Conservation (phyloP, 2,329 filamentous ascomycete genomes). For the Rugonectria rugulosa region DNA sequence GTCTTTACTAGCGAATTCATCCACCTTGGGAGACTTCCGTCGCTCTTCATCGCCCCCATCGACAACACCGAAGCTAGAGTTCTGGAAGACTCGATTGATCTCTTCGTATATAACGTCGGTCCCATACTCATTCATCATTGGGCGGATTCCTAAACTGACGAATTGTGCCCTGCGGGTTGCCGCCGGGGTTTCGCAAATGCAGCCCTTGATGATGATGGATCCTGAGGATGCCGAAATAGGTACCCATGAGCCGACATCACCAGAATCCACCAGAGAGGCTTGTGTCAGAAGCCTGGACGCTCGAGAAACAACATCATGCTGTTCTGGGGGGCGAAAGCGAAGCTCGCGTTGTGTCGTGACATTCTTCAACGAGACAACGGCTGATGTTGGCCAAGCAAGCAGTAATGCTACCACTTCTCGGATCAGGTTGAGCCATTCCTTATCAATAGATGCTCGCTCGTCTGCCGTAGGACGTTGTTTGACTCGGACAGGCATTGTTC, state of each 20-base stretch:
- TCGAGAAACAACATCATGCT: conserved; percentile 30
- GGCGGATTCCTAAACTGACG: conserved; percentile 77
- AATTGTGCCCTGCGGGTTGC: conserved; percentile 81
- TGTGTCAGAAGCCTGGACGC: conserved; percentile 67
- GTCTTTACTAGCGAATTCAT: conserved; percentile 59
- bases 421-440: conserved; percentile 71
- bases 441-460: conserved; percentile 60
- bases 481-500: conserved; percentile 87
- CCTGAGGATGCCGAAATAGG: conserved; percentile 71
- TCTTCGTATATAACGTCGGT: conserved; percentile 76
- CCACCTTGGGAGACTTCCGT: conserved; percentile 46
- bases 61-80: conserved; percentile 76
- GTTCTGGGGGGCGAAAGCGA: conserved; percentile 44
- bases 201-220: conserved; percentile 70
- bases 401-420: conserved; percentile 68
- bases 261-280: conserved; percentile 65
- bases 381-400: conserved; percentile 69
- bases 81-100: conserved; percentile 78
- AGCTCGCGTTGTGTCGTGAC: conserved; percentile 45
- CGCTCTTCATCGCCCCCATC: conserved; percentile 55
- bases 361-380: conserved; percentile 68
- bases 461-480: conserved; percentile 73
- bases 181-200: conserved; percentile 73
- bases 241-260: conserved; percentile 69
- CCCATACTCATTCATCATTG: conserved; percentile 63